Evolutionary conservation across 768 basidiomycete genomes (phyloP).

Genomic region (Hirschioporus abietinus): DNA sequence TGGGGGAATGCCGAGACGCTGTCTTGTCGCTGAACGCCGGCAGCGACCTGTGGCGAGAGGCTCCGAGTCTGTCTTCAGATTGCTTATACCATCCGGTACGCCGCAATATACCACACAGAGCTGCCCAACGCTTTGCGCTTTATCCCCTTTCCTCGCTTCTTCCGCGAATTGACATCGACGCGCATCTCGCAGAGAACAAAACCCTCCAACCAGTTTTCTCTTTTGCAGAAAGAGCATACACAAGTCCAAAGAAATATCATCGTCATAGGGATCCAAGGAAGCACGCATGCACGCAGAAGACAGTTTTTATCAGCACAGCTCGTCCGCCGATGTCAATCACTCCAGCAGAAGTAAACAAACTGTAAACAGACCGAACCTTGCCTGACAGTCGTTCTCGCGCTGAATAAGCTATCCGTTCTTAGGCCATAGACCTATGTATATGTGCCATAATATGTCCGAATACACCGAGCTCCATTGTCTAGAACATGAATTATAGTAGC

Average conservation of each 20-base stretch:
- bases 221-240: too few relatives aligned
- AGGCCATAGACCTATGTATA: not conserved
- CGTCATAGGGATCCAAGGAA: not conserved
- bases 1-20: not conserved
- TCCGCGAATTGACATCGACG: not conserved
- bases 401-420: not conserved
- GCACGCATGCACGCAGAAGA: not conserved
- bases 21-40: not conserved
- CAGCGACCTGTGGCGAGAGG: not conserved
- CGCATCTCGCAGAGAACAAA: not conserved
- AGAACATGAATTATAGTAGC: too few relatives aligned
- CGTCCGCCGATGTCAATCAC: not conserved
- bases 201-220: not conserved
- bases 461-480: too few relatives aligned
- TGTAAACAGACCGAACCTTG: not conserved
- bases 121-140: not conserved
- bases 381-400: not conserved
- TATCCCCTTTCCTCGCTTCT: not conserved
- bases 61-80: not conserved
- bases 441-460: not conserved
- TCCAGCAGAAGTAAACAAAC: not conserved
- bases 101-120: not conserved
- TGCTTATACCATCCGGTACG: not conserved
- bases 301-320: too few relatives aligned
- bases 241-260: too few relatives aligned